Evolutionary conservation across 2,329 filamentous ascomycete species (phyloP).

Genomic region (Aspergillus cejpii): DNA sequence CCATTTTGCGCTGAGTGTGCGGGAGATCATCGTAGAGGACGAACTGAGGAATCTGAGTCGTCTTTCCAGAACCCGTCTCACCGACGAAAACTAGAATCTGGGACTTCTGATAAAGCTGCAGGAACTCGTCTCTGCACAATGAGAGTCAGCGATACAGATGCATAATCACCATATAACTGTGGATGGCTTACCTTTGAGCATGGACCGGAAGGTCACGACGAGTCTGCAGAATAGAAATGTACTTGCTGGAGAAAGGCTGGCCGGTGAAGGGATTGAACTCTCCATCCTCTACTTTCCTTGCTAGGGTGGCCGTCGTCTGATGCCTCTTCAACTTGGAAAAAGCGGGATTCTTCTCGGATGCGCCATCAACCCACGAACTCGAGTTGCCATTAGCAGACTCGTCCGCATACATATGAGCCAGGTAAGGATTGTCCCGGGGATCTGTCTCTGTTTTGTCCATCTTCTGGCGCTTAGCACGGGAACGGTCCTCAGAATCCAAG

Average conservation of each 20-base stretch:
- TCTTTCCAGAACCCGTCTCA: conserved; percentile 99
- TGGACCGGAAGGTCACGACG: conserved; percentile 84
- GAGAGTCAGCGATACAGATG: conserved; percentile 4
- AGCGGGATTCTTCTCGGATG: conserved; percentile 38
- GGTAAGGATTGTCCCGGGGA: conserved; percentile 70
- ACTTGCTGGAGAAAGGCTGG: conserved; percentile 67
- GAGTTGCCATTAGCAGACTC: conserved; percentile 33
- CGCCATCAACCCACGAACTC: conserved; percentile 16
- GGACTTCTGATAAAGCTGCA: conserved; percentile 82
- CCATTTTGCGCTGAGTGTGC: conserved; percentile 75
- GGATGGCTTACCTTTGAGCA: conserved; percentile 64
- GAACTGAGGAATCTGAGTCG: conserved; percentile 97
- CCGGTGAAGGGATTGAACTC: conserved; percentile 82
- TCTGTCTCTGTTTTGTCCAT: conserved; percentile 44
- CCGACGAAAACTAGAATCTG: conserved; percentile 98
- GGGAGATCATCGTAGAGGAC: conserved; percentile 95
- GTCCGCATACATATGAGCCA: conserved; percentile 75
- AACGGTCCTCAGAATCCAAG: conserved; percentile 45
- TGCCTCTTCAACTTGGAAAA: conserved; percentile 68
- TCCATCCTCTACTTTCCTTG: conserved; percentile 67
- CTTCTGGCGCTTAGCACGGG: conserved; percentile 51
- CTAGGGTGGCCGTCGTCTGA: conserved; percentile 69
- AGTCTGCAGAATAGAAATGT: conserved; percentile 81
- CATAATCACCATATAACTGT: not conserved
- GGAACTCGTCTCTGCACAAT: conserved; percentile 68